Percentiles rank a stretch among this genome's conserved stretches.
Conservation (phyloP, 139 green algal species). For the Chlamydomonas eustigma region DNA sequence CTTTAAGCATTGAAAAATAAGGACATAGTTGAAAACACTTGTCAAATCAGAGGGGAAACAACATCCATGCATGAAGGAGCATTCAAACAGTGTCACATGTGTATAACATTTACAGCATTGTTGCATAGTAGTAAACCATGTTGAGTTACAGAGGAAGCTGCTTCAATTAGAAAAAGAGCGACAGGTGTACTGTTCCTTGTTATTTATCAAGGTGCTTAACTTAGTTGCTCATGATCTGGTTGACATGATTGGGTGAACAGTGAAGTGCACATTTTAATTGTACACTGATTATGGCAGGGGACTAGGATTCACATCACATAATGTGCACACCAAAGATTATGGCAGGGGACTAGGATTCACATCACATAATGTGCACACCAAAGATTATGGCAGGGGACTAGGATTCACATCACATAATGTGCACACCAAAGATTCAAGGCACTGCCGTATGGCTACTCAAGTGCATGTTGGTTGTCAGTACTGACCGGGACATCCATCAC, state of each 20-base stretch:
- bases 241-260: background rate
- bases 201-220: background rate
- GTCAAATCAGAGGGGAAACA: too few relatives aligned
- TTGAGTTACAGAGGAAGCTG: background rate
- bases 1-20: background rate
- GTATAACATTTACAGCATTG: background rate
- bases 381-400: background rate
- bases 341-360: background rate
- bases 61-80: background rate
- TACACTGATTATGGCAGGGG: background rate
- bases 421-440: too few relatives aligned
- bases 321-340: background rate
- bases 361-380: background rate
- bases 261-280: background rate
- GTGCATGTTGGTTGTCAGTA: background rate
- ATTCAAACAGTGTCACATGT: background rate
- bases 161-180: background rate
- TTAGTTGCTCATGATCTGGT: background rate
- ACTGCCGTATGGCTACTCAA: too few relatives aligned
- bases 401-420: background rate
- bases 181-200: background rate
- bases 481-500: background rate
- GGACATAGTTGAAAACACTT: too few relatives aligned
- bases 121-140: background rate
- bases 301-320: background rate